Percentiles rank a stretch among this genome's conserved stretches.
These are phyloP conservation scores for Parsonsia alboflavescens DNA, from an alignment of 257 asterid species.

Conservation along the genomic window DNA sequence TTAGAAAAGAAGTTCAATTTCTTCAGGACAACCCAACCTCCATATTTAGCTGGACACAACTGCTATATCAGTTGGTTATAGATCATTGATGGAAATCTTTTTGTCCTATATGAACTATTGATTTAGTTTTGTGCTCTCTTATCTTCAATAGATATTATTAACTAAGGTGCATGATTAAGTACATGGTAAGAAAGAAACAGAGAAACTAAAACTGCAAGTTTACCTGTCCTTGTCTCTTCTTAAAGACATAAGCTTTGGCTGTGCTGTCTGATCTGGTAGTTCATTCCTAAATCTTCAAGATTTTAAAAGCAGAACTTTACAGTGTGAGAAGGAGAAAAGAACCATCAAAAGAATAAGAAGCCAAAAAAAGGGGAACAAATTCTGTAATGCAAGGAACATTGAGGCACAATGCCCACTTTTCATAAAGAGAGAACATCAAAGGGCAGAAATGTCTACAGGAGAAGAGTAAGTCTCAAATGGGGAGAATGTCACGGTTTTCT, in stretches of 20 bases:
- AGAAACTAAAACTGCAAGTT: constrained; percentile 2
- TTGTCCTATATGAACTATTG: not conserved
- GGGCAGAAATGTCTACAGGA: not conserved
- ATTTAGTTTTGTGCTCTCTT: not conserved
- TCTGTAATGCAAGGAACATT: not conserved
- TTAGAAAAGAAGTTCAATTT: not conserved
- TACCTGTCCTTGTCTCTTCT: constrained; percentile 89
- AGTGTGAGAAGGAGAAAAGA: not conserved
- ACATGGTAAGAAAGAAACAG: not conserved
- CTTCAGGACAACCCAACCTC: not conserved
- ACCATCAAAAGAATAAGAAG: not conserved
- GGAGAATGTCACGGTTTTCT: not conserved
- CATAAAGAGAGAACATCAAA: not conserved
- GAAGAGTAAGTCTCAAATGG: not conserved
- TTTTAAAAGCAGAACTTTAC: constrained; percentile 12
- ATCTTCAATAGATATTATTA: not conserved
- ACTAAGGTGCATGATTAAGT: not conserved
- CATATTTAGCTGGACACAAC: not conserved
- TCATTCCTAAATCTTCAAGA: constrained; percentile 86
- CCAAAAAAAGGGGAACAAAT: not conserved
- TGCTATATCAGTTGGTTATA: not conserved
- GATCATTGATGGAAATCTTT: not conserved
- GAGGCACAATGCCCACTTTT: not conserved
- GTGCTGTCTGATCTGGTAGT: constrained; percentile 96
- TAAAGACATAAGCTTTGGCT: constrained; percentile 74